These are phyloP conservation scores for Trichophaea hybrida DNA, from an alignment of 2,329 filamentous ascomycete genomes.

Conservation along the genomic window DNA sequence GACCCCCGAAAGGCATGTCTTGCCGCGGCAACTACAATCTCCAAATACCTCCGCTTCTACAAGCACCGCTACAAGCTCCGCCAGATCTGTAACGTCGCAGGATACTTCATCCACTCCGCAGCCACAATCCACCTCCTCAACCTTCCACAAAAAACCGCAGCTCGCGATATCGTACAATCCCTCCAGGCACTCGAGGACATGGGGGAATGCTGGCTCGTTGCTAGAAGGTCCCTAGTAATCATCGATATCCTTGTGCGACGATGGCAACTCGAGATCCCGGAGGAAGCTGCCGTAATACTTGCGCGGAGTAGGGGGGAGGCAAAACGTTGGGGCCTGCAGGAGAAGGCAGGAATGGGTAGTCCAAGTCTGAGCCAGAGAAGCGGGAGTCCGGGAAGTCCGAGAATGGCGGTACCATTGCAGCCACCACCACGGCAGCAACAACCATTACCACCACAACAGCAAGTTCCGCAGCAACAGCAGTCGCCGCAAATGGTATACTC, in stretches of 20 bases:
- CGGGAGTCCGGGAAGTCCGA: not conserved
- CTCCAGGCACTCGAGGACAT: conserved; percentile 90
- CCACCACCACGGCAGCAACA: not conserved
- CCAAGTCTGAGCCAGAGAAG: not conserved
- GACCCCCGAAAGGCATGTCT: conserved; percentile 85
- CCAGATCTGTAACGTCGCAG: conserved; percentile 90
- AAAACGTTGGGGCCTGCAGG: conserved; percentile 22
- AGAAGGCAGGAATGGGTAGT: not conserved
- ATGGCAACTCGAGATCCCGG: conserved; percentile 75
- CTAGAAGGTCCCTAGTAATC: conserved; percentile 69
- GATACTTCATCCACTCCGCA: conserved; percentile 89
- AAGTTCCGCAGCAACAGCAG: not conserved
- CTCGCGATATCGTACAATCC: conserved; percentile 77
- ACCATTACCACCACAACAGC: too few species aligned
- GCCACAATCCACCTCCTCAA: conserved; percentile 92
- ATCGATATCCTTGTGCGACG: conserved; percentile 73
- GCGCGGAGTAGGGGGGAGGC: conserved; percentile 49
- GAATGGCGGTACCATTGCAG: not conserved
- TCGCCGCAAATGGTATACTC: not conserved
- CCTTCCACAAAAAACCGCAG: conserved; percentile 79
- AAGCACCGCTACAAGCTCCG: conserved; percentile 81
- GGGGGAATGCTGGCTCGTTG: conserved; percentile 85
- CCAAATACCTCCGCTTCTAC: conserved; percentile 86
- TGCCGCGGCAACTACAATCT: conserved; percentile 75
- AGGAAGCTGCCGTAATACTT: conserved; percentile 66